phyloP scores from a whole-genome alignment of 2,329 filamentous ascomycete species.

The Periconia sp. region DNA sequence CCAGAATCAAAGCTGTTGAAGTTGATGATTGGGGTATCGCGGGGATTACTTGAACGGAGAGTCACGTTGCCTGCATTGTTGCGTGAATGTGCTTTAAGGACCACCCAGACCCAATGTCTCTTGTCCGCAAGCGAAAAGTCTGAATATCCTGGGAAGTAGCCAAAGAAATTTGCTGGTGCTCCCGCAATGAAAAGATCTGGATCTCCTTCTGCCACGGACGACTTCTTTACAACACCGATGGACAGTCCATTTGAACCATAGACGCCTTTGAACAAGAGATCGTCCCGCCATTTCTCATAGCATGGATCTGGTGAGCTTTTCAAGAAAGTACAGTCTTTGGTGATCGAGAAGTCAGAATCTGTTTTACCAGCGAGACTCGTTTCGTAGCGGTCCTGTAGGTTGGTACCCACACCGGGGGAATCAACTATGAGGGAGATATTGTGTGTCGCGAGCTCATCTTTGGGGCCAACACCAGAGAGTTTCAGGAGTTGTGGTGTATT shows the following conservation, averaged over 20 bases:
- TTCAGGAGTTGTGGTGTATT: conserved; percentile 69
- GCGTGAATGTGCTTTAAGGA: conserved; percentile 66
- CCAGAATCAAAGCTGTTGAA: conserved; percentile 43
- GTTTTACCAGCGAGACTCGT: conserved; percentile 35
- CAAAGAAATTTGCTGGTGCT: conserved; percentile 59
- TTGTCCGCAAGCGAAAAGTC: conserved; percentile 51
- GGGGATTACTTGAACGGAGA: conserved; percentile 65
- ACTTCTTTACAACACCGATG: conserved; percentile 52
- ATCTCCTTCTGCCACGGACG: conserved; percentile 50
- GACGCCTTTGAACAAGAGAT: conserved; percentile 45
- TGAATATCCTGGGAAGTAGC: conserved; percentile 62
- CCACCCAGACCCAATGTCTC: conserved; percentile 56
- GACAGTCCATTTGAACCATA: conserved; percentile 61
- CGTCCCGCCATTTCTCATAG: conserved; percentile 50
- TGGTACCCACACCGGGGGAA: conserved; percentile 67
- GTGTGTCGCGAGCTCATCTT: conserved; percentile 58
- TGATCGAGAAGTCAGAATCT: conserved; percentile 39
- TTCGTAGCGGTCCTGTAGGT: conserved; percentile 68
- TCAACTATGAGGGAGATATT: conserved; percentile 62
- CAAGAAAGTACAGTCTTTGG: conserved; percentile 50
- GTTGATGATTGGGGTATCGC: conserved; percentile 65
- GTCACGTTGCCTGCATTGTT: conserved; percentile 67
- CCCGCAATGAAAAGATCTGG: conserved; percentile 62
- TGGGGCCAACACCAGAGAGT: conserved; percentile 67
- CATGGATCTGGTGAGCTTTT: conserved; percentile 50